These are phyloP conservation scores for Colletotrichum orchidophilum DNA, from an alignment of 2,329 filamentous ascomycete genomes.

Conservation along the genomic window DNA sequence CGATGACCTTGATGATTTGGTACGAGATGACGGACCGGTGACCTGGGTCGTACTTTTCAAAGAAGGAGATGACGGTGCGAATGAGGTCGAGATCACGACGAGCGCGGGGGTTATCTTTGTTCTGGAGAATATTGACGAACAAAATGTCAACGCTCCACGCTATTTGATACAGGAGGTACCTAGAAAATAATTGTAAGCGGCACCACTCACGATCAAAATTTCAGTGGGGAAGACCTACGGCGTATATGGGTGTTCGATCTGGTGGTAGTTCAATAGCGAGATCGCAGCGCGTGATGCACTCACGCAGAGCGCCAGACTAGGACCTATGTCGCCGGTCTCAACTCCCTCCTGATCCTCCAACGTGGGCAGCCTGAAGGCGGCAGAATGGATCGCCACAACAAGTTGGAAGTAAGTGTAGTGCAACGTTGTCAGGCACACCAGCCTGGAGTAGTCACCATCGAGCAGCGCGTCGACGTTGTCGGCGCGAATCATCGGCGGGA, in stretches of 20 bases:
- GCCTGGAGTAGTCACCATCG: conserved; percentile 20
- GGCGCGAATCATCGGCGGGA: conserved; percentile 28
- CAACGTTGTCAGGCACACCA: conserved; percentile 18
- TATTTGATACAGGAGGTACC: conserved; percentile 20
- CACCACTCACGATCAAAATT: neutral
- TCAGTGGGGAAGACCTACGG: neutral
- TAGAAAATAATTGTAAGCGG: neutral
- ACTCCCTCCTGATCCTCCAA: conserved; percentile 22
- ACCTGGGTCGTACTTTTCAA: conserved; percentile 22
- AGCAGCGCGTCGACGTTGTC: conserved; percentile 23
- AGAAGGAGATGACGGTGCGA: conserved; percentile 25
- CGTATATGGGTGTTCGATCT: conserved; percentile 18
- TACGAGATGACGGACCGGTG: conserved; percentile 18
- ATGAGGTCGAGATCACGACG: conserved; percentile 28
- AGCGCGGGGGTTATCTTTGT: conserved; percentile 16
- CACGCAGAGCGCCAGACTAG: conserved; percentile 17
- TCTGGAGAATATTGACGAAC: conserved; percentile 28
- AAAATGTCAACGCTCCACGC: conserved; percentile 30
- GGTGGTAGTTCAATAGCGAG: conserved; percentile 27
- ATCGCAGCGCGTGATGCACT: conserved; percentile 25
- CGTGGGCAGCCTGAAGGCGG: conserved; percentile 12
- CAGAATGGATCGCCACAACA: conserved; percentile 23
- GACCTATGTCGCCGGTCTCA: conserved; percentile 7
- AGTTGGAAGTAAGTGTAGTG: conserved; percentile 32
- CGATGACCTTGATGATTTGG: conserved; percentile 21